Conservation (phyloP, 495 filamentous ascomycete genomes). For the Hypomontagnella monticulosa region DNA sequence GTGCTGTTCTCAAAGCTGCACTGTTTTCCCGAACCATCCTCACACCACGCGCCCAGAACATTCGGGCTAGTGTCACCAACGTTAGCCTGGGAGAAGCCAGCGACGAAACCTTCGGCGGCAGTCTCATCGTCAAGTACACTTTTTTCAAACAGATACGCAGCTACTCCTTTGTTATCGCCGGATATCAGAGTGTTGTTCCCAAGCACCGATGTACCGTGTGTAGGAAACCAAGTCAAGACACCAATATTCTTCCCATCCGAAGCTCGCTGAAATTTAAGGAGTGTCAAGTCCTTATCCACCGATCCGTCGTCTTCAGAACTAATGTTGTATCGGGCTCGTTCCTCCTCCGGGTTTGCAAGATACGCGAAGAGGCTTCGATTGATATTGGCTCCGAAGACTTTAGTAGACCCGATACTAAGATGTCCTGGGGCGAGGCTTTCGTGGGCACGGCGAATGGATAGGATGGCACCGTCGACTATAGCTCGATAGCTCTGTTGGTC, state of each 20-base stretch:
- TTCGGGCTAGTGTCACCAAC: conserved; percentile 95
- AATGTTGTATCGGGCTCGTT: conserved; percentile 75
- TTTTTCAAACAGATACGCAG: conserved; percentile 85
- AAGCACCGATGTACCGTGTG: conserved; percentile 91
- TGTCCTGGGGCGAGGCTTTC: conserved; percentile 74
- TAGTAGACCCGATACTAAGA: conserved; percentile 77
- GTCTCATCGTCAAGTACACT: conserved; percentile 61
- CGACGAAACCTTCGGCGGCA: conserved; percentile 78
- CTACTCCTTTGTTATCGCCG: conserved; percentile 97
- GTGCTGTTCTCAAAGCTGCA: conserved; percentile 83
- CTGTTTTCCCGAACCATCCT: conserved; percentile 74
- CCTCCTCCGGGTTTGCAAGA: conserved; percentile 83
- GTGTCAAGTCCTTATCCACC: conserved; percentile 87
- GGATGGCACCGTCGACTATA: conserved; percentile 85
- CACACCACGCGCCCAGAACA: conserved; percentile 83
- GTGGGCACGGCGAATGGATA: conserved; percentile 86
- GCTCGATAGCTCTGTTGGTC: conserved; percentile 88
- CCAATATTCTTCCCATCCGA: conserved; percentile 79
- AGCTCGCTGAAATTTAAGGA: conserved; percentile 80
- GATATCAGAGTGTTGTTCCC: conserved; percentile 93
- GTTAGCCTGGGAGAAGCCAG: conserved; percentile 93
- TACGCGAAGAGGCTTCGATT: conserved; percentile 93
- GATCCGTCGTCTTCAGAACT: conserved; percentile 67
- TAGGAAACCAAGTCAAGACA: conserved; percentile 91
- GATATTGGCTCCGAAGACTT: conserved; percentile 83